Evolutionary conservation across 495 filamentous ascomycete species (phyloP).

Genomic region (Neurospora tetrasperma): DNA sequence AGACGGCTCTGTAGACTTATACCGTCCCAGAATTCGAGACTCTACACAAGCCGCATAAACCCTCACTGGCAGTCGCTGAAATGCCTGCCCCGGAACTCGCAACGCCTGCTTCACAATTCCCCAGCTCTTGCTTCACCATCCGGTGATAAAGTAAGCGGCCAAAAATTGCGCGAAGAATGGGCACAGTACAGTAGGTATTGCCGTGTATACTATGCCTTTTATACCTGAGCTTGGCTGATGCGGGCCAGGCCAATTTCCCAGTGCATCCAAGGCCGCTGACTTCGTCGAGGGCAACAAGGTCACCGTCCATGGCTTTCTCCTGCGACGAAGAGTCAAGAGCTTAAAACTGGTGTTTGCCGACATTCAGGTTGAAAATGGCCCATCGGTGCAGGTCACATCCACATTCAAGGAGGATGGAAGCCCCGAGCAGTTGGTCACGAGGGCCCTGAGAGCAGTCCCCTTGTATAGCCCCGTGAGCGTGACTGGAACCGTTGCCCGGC

Average conservation of each 20-base stretch:
- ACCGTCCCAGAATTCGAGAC: background rate
- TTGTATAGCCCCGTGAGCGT: constrained; percentile 32
- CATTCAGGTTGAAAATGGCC: constrained; percentile 30
- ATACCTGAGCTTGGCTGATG: constrained; percentile 1
- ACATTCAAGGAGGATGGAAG: constrained; percentile 13
- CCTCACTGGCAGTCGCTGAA: background rate
- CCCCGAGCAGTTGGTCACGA: constrained; percentile 13
- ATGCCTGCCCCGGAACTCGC: constrained; percentile 3
- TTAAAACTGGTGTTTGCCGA: constrained; percentile 61
- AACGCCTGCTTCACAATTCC: constrained; percentile 7
- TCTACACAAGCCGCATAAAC: background rate
- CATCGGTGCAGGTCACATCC: constrained; percentile 29
- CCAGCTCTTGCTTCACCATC: background rate
- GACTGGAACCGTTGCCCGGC: constrained; percentile 19
- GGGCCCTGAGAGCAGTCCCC: constrained; percentile 23
- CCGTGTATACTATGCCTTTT: background rate
- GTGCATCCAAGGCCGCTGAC: constrained; percentile 30
- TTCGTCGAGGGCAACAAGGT: constrained; percentile 38
- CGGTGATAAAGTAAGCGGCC: background rate
- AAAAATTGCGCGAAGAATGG: constrained; percentile 19
- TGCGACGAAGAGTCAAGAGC: constrained; percentile 48
- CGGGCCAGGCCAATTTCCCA: constrained; percentile 41
- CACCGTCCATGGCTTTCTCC: constrained; percentile 63
- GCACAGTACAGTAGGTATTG: constrained; percentile 18
- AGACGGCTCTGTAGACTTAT: constrained; percentile 13